Evolutionary conservation across 805 yeast species (phyloP).

Genomic region (Yamadazyma tumulicola): DNA sequence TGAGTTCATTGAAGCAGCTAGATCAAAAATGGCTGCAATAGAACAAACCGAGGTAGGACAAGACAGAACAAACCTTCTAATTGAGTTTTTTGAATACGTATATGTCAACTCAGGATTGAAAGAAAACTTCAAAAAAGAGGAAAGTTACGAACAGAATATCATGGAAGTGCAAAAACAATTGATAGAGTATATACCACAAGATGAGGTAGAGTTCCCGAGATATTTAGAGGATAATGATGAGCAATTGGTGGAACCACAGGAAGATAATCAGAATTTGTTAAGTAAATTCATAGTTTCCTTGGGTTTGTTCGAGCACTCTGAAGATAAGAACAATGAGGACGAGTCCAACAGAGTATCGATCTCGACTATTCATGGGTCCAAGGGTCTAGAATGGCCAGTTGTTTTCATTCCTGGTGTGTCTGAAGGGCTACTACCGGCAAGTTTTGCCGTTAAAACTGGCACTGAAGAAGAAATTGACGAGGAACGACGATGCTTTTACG

Average conservation of each 20-base stretch:
- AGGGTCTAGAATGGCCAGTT: constrained; percentile 94
- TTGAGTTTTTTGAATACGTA: constrained; percentile 10
- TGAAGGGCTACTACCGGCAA: constrained; percentile 65
- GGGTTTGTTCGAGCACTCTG: constrained; percentile 30
- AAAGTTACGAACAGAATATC: constrained; percentile 32
- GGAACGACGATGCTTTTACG: constrained; percentile 82
- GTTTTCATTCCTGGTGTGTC: constrained; percentile 76
- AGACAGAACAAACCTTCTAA: background rate
- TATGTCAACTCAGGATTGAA: constrained; percentile 27
- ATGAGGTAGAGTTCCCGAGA: constrained; percentile 20
- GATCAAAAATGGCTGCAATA: constrained; percentile 8
- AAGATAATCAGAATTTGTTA: constrained; percentile 14
- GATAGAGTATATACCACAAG: constrained; percentile 29
- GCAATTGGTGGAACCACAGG: background rate
- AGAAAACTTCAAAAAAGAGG: constrained; percentile 23
- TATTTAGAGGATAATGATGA: constrained; percentile 4
- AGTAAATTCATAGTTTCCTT: constrained; percentile 28
- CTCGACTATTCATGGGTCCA: constrained; percentile 88
- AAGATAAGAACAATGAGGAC: constrained; percentile 13
- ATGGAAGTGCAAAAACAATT: constrained; percentile 38
- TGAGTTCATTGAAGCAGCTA: constrained; percentile 20
- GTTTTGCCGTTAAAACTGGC: constrained; percentile 36
- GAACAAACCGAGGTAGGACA: constrained; percentile 5
- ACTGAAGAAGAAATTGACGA: constrained; percentile 50
- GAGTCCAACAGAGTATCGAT: constrained; percentile 35